Evolutionary conservation across 1,284 basidiomycete genomes (phyloP).

Genomic region (Gastroboletus turbinatus): DNA sequence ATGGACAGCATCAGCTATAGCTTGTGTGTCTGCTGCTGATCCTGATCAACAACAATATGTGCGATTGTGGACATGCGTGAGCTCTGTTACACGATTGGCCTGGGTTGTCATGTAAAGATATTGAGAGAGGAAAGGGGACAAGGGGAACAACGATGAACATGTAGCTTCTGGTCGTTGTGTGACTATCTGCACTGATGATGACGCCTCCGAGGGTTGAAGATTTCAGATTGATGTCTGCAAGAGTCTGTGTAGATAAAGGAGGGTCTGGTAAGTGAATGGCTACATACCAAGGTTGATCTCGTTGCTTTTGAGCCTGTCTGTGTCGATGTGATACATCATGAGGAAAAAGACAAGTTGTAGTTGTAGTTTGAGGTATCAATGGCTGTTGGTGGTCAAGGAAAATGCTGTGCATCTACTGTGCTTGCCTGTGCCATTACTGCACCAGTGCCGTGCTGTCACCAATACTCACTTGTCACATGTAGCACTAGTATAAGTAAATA

Average conservation of each 20-base stretch:
- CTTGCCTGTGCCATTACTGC: no score
- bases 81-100: constrained; percentile 98
- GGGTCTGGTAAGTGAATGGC: neutral
- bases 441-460: no score
- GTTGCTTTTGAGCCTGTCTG: constrained; percentile 80
- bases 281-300: constrained; percentile 94
- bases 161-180: constrained; percentile 96
- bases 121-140: neutral
- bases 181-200: constrained; percentile 94
- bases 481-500: no score
- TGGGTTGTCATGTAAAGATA: constrained; percentile 29
- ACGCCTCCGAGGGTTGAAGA: no score
- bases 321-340: constrained; percentile 70
- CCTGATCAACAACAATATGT: constrained; percentile 99
- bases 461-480: no score
- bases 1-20: constrained; percentile 92
- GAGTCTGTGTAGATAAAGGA: constrained; percentile 1
- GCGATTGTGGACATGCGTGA: constrained; percentile 95
- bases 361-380: constrained; percentile 4
- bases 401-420: no score
- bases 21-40: constrained; percentile 97
- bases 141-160: constrained; percentile 58
- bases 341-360: constrained; percentile 12
- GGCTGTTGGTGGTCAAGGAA: no score
- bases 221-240: constrained; percentile 93